These are phyloP conservation scores for Eimeria acervulina DNA, from an alignment of 169 alveolate genomes.

Conservation along the genomic window DNA sequence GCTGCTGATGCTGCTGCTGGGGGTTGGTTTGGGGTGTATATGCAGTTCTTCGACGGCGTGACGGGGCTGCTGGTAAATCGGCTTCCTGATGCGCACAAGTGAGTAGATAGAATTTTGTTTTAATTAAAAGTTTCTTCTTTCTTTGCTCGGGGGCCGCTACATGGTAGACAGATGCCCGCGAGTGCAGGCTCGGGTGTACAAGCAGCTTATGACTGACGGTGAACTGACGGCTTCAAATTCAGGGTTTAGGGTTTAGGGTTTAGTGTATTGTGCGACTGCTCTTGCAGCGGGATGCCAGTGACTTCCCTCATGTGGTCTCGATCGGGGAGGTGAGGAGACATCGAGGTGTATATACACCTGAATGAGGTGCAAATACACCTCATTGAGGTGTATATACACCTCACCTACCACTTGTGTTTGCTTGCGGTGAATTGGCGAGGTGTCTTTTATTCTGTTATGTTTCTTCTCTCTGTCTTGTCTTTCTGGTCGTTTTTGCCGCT, in stretches of 20 bases:
- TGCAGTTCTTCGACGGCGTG: conserved; percentile 57
- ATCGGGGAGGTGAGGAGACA: conserved; percentile 20
- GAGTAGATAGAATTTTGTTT: neutral
- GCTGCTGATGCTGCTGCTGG: conserved; percentile 2
- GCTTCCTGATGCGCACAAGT: conserved; percentile 48
- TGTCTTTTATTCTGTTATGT: no score
- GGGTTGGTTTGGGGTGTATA: no score
- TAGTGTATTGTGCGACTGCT: neutral
- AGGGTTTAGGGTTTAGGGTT: conserved; percentile 20
- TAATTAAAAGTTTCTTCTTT: neutral
- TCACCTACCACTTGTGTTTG: no score
- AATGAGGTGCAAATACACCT: conserved; percentile 1
- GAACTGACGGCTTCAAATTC: neutral
- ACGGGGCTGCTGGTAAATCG: conserved; percentile 8
- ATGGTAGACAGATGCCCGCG: neutral
- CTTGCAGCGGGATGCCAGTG: conserved; percentile 70
- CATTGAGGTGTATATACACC: conserved; percentile 16
- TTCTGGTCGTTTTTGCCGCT: no score
- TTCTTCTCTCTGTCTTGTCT: no score
- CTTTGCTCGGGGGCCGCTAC: no score
- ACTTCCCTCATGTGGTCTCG: conserved; percentile 39
- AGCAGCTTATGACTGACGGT: neutral
- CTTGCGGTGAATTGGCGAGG: no score
- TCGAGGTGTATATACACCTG: neutral
- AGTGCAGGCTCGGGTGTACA: neutral